Base-by-base conservation (phyloP, 2,329 filamentous ascomycete species). In the Pseudogymnoascus sp. region DNA sequence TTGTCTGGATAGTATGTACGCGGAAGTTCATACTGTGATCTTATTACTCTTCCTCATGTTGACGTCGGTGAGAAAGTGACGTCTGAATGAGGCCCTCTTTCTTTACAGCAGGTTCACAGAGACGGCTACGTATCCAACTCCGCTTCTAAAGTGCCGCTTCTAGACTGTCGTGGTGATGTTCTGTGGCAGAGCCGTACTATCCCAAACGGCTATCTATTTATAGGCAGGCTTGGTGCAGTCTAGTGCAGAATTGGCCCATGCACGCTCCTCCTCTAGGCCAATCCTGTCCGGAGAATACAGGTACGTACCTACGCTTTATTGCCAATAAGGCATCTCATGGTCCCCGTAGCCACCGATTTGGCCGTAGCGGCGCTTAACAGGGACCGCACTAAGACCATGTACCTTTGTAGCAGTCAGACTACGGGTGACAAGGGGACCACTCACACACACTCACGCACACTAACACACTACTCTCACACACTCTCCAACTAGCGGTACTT, bases 341-440 rank as follows among this genome's bases (percentile, higher is more conserved):
- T 6, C 43, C 18, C 43, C 43, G 43, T 50, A 50, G 6, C 8
- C 7, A 30, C 7, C 43, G 25, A 50, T n/a, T 50, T 12, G 43
- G 43, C 14, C 25, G n/a, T 25, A 50, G 43, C 43, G 43, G 43
- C 43, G 43, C 43, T 50, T 50, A 50, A 50, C 43, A 30, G 43
- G 43, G 43, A 50, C 43, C n/a, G 43, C 43, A 50, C 43, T 50
- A 50, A 50, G 43, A 50, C 43, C 43, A 30, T 50, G 43, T 50
- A 30, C 43, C 43, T 25, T 50, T 50, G 43, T 50, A 54, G n/a
- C 16, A 11, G 8, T 18, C 28, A 11, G 28, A 30, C 28, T 54
- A 9, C n/a, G 25, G 32, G 14, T 30, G 30, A 8, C 43, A 50
- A 50, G 30, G 43, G 43, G 43, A 50, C 43, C 43, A 50, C 43